Conservation (phyloP, 768 basidiomycete genomes). For the Hydnum rufescens region DNA sequence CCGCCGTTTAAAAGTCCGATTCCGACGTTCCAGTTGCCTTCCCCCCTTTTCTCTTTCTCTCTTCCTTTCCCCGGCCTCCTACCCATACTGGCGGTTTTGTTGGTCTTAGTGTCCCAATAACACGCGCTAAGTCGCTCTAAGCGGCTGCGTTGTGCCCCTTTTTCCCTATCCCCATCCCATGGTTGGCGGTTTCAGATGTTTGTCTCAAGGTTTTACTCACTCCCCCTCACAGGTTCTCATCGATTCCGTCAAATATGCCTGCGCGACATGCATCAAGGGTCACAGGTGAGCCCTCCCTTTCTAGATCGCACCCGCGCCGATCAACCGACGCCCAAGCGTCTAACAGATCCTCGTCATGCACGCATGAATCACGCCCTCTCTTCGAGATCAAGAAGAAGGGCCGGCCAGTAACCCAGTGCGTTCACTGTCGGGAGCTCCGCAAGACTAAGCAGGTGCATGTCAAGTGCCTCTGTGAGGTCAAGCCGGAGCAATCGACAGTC, state of each 20-base stretch:
- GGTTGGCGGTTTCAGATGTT: neutral
- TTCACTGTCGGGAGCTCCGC: conserved; percentile 61
- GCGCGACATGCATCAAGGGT: conserved; percentile 87
- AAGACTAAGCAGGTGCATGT: conserved; percentile 66
- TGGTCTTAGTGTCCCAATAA: no score
- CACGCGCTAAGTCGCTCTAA: neutral
- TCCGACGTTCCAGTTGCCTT: neutral
- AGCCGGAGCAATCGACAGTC: neutral
- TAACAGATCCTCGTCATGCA: conserved; percentile 76
- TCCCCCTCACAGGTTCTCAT: conserved; percentile 35
- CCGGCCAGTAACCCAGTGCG: conserved; percentile 77
- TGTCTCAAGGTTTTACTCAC: neutral
- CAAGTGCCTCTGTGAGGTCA: conserved; percentile 46
- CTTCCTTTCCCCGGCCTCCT: neutral
- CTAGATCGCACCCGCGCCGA: no score
- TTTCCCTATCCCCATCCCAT: neutral
- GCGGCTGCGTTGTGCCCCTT: neutral
- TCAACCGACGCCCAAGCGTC: neutral
- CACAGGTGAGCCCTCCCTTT: no score
- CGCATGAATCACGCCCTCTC: conserved; percentile 72
- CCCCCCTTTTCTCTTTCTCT: neutral
- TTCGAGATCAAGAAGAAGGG: conserved; percentile 91
- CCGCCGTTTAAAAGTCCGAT: neutral
- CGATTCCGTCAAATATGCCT: conserved; percentile 69
- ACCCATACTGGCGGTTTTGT: neutral